Evolutionary conservation across 306 rosid species (phyloP), one percentile per base, ranked within the genome.

Genomic region (Prosopis cineraria): DNA sequence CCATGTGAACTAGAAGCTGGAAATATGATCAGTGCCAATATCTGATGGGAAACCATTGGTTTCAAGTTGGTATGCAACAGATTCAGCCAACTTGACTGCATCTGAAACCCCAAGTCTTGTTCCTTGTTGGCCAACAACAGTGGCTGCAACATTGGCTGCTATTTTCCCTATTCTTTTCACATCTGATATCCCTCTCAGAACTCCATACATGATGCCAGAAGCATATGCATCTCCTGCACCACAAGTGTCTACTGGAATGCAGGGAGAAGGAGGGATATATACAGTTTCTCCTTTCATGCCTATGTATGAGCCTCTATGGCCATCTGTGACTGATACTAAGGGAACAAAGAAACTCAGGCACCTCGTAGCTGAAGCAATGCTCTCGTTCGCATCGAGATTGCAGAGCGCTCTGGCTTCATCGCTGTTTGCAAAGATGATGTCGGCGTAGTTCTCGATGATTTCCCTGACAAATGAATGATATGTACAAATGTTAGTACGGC

Each of bases 161-260:
- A 95, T 73, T 29, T 90, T 68, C 20, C 98, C 98, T 83, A 92
- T 88, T 43, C 89, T 89, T 83, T 87, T 91, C 82, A 95, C 78
- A 81, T 91, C 96, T 56, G 93, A 90, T 29, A 85, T 41, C 4
- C 98, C 98, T 20, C 90, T 77, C 67, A 88, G 65, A 44, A 95
- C 81, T 59, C 96, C 97, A 65, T 88, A 95, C 39, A 95, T 78
- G 36, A 95, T 71, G 36, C 98, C 98, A 0, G 93, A 90, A 3
- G 98, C 98, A 77, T 92, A 95, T 11, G 98, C 98, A 88, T 95
- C 98, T 19, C 98, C 98, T 0, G 98, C 98, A 63, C 98, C 98
- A 77, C 98, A 92, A 31, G 98, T 95, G 88, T 95, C 98, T 37
- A 88, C 85, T 2, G 98, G 96, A 71, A 89, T 85, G 30, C 98